Evolutionary conservation across 441 rosid species (phyloP).

Genomic region (Aquilaria agallochum): DNA sequence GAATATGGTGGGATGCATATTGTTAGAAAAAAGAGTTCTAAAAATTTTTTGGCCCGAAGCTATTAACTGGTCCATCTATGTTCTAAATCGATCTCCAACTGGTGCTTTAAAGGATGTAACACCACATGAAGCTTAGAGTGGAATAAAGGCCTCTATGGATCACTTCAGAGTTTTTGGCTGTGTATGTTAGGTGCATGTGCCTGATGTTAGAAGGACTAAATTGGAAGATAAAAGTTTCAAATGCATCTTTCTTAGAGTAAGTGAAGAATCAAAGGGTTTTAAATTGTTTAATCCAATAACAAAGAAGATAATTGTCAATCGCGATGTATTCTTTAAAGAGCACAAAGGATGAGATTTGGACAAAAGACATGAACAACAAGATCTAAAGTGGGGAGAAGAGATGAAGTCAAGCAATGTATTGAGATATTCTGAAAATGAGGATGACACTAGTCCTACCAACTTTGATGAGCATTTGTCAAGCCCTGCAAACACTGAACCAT

Average conservation of each 20-base stretch:
- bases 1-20: neutral
- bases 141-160: too few species aligned
- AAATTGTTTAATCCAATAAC: neutral
- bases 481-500: too few species aligned
- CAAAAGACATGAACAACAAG: too few species aligned
- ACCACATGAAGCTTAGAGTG: neutral
- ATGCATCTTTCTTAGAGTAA: neutral
- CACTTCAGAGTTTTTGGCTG: too few species aligned
- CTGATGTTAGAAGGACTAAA: neutral
- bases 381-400: too few species aligned
- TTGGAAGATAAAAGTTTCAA: neutral
- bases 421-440: too few species aligned
- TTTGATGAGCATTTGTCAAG: too few species aligned
- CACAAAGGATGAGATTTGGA: too few species aligned
- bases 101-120: neutral
- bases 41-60: neutral
- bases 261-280: neutral
- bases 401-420: too few species aligned
- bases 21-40: neutral
- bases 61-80: neutral
- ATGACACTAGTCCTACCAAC: too few species aligned
- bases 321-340: too few species aligned
- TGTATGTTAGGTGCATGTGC: too few species aligned
- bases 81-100: neutral
- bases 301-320: neutral